Evolutionary conservation across 2,329 filamentous ascomycete genomes (phyloP), one percentile per base, ranked within the genome.

Genomic region (Hymenoscyphus linearis): DNA sequence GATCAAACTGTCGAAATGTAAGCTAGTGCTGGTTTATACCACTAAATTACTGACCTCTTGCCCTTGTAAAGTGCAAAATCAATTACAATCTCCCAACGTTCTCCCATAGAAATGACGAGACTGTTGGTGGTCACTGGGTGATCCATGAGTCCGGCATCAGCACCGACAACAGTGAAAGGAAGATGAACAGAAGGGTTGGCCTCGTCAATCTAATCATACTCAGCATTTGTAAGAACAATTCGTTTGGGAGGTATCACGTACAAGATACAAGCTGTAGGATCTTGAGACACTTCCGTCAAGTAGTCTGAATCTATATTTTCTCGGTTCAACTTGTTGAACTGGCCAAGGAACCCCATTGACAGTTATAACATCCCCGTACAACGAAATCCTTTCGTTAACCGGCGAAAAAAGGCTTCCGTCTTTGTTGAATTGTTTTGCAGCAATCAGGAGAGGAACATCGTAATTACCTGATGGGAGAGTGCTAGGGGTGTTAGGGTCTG

Each of bases 11-110:
- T 25, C 3, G 4, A 10, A 47, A 2, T 2, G 40, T 47, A 22
- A 47, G 40, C 40, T 25, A 22, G 12, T 13, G n/a, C 18, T 3
- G 22, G n/a, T 47, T 25, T 12, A 25, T 22, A 18, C 22, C 9
- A 22, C 2, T 25, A n/a, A 12, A 3, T 22, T 6, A 75, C 77
- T 63, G 85, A 70, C 62, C 79, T 81, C 68, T 82, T 74, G 47
- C 80, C 80, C 1, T 74, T 74, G 62, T 75, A 80, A 1, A 68
- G 61, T 16, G 77, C 70, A 65, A 86, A 86, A 71, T 85, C 82
- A 60, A 85, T 72, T 22, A 85, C 74, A 25, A 85, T 73, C 65
- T 86, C 83, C 66, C 80, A 85, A 2, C 83, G 77, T 68, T 85
- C 83, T 3, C 80, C 83, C 74, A 83, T 82, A 6, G 80, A 73